Evolutionary conservation across 768 basidiomycete genomes (phyloP).

Genomic region (Boletus rubescentipes): DNA sequence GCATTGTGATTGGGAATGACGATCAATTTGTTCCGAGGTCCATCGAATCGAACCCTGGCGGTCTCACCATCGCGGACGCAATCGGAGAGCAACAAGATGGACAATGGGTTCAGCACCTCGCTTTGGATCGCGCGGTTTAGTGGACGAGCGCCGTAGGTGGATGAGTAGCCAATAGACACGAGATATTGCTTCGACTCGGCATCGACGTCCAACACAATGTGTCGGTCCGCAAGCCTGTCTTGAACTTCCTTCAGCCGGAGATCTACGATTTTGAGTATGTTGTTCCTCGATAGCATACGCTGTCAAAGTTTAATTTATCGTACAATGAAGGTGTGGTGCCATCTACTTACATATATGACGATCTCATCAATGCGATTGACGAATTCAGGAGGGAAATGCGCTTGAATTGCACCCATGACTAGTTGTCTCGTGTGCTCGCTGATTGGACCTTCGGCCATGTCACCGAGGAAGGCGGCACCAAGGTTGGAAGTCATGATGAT

Average conservation of each 20-base stretch:
- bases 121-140: slow-evolving; percentile 89
- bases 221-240: slow-evolving; percentile 72
- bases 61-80: slow-evolving; percentile 79
- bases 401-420: slow-evolving; percentile 78
- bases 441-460: slow-evolving; percentile 71
- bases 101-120: slow-evolving; percentile 90
- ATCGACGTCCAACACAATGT: slow-evolving; percentile 79
- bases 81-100: slow-evolving; percentile 80
- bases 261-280: slow-evolving; percentile 85
- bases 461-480: slow-evolving; percentile 74
- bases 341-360: slow-evolving; percentile 59
- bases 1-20: slow-evolving; percentile 84
- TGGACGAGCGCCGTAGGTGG: slow-evolving; percentile 88
- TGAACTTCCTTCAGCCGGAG: slow-evolving; percentile 85
- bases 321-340: neutral
- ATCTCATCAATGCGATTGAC: slow-evolving; percentile 88
- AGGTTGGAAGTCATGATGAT: slow-evolving; percentile 96
- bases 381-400: slow-evolving; percentile 91
- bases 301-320: slow-evolving; percentile 35
- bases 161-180: slow-evolving; percentile 72
- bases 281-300: slow-evolving; percentile 74
- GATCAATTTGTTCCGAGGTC: slow-evolving; percentile 72
- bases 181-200: slow-evolving; percentile 75
- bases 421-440: slow-evolving; percentile 54
- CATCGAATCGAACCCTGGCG: slow-evolving; percentile 75